A percentile compares a stretch with the other conserved stretches of the same genome.
phyloP scores from a whole-genome alignment of 192 early-diverging fungal genomes.

The Linnemannia elongata region DNA sequence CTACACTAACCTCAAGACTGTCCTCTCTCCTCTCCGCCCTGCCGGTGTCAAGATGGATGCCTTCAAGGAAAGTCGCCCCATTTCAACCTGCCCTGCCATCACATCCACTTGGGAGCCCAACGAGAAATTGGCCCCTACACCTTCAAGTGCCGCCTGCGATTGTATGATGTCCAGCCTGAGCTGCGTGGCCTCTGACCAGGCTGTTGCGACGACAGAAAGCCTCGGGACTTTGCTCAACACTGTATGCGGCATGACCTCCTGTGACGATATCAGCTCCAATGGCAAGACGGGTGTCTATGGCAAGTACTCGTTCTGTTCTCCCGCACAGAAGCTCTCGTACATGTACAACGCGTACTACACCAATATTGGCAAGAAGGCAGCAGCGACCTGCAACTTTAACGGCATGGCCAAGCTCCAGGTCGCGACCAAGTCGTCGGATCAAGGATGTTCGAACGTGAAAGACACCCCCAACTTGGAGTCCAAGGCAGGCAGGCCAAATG shows the following conservation, averaged over 20 bases:
- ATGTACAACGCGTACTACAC: constrained; percentile 61
- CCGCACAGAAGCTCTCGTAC: constrained; percentile 62
- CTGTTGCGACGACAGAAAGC: constrained; percentile 32
- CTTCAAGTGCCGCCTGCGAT: constrained; percentile 70
- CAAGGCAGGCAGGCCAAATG: constrained; percentile 1
- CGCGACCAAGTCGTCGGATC: constrained; percentile 35
- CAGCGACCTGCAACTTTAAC: constrained; percentile 54
- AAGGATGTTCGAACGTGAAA: constrained; percentile 33
- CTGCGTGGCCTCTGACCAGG: constrained; percentile 61
- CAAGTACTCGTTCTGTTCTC: constrained; percentile 61
- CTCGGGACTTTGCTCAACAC: constrained; percentile 58
- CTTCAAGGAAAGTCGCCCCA: constrained; percentile 58
- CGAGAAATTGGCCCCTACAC: constrained; percentile 71
- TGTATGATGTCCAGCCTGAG: constrained; percentile 73
- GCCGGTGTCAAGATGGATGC: constrained; percentile 70
- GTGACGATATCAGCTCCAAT: constrained; percentile 62
- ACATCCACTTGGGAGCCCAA: constrained; percentile 68
- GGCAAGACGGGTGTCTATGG: constrained; percentile 62
- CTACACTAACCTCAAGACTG: constrained; percentile 73
- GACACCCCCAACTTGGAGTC: constrained; percentile 1
- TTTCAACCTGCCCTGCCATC: constrained; percentile 61
- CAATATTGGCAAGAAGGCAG: constrained; percentile 43
- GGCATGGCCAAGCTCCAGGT: constrained; percentile 53
- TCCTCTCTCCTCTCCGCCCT: constrained; percentile 65
- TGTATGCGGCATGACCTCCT: constrained; percentile 59